A percentile compares a stretch with the other conserved stretches of the same genome.
Evolutionary conservation across 441 rosid species (phyloP).

Genomic region (Viola pubescens): DNA sequence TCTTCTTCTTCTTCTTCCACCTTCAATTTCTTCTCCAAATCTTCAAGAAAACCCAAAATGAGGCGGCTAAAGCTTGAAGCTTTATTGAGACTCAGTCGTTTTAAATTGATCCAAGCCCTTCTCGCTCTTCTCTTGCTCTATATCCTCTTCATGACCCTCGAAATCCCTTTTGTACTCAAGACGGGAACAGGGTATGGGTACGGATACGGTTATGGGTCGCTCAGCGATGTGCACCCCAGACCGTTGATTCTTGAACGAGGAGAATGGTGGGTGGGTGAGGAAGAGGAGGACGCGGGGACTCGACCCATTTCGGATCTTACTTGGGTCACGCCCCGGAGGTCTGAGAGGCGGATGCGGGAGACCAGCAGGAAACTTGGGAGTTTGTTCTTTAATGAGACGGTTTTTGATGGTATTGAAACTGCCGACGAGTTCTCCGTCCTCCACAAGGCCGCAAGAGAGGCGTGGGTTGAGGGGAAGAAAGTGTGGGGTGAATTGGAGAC

Average conservation of each 20-base stretch:
- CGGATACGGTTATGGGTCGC: slow-evolving; percentile 33
- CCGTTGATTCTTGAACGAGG: slow-evolving; percentile 21
- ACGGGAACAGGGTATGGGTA: slow-evolving; percentile 35
- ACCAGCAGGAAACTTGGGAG: slow-evolving; percentile 18
- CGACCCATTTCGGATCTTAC: slow-evolving; percentile 27
- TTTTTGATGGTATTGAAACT: slow-evolving; percentile 30
- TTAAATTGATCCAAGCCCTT: slow-evolving; percentile 53
- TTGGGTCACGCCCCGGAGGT: slow-evolving; percentile 24
- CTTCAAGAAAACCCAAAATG: neutral
- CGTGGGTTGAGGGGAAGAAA: slow-evolving; percentile 63
- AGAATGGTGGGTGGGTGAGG: slow-evolving; percentile 19
- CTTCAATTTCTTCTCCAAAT: too few species aligned
- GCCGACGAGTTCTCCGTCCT: slow-evolving; percentile 55
- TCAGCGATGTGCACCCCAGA: slow-evolving; percentile 36
- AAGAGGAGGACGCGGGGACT: slow-evolving; percentile 30
- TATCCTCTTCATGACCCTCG: slow-evolving; percentile 47
- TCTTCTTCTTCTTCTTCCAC: too few species aligned
- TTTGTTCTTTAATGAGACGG: slow-evolving; percentile 41
- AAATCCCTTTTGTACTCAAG: slow-evolving; percentile 64
- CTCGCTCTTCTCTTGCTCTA: slow-evolving; percentile 43
- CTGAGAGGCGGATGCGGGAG: slow-evolving; percentile 30
- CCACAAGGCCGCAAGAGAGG: slow-evolving; percentile 62
- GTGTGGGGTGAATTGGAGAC: slow-evolving; percentile 64
- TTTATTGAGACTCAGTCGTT: slow-evolving; percentile 30
- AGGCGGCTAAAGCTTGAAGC: slow-evolving; percentile 41